Evolutionary conservation across 495 filamentous ascomycete genomes (phyloP), one percentile per base, ranked within the genome.

Genomic region (Letharia lupina): DNA sequence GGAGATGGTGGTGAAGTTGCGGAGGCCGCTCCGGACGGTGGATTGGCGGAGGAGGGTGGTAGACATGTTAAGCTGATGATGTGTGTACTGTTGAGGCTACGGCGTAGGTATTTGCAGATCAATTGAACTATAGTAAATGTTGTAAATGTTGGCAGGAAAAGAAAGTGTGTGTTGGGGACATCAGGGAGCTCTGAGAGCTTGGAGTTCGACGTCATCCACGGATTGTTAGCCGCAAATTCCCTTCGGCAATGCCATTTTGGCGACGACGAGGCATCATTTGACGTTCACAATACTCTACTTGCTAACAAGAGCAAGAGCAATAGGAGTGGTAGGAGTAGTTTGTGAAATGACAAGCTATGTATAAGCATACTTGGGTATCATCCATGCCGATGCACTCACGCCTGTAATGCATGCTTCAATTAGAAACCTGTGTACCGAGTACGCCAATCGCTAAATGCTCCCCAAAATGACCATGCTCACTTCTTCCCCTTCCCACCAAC

Each of bases 31-130:
- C 70, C 86, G 84, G 71, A 82, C 71, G 60, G 72, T 70, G 54
- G 79, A 78, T 63, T 73, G 77, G 67, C 80, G 80, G 70, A 88
- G 73, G 66, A 88, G 77, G 61, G 79, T 75, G 48, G 81, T 74
- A 72, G 82, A 81, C 85, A 87, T 88, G 8, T 52, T 69, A 33
- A 23, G 28, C 12, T 37, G 15, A 47, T 48, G 16, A 5, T 20
- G 35, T 6, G n/a, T 28, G 13, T 45, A 33, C 28, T 6, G 2
- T 37, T 40, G n/a, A 48, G 31, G 41, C 37, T 56, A 56, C 52
- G 18, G 13, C 7, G 31, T 16, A 4, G 23, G 28, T 3, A 7
- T 2, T 10, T 35, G 20, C 15, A 23, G 31, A 18, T 15, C 41
- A 65, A 54, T 60, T 60, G 31, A 59, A 28, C 23, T 28, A 0